Evolutionary conservation across 805 yeast species (phyloP), one percentile per base, ranked within the genome.

Genomic region (Zygotorulaspora chibaensis): DNA sequence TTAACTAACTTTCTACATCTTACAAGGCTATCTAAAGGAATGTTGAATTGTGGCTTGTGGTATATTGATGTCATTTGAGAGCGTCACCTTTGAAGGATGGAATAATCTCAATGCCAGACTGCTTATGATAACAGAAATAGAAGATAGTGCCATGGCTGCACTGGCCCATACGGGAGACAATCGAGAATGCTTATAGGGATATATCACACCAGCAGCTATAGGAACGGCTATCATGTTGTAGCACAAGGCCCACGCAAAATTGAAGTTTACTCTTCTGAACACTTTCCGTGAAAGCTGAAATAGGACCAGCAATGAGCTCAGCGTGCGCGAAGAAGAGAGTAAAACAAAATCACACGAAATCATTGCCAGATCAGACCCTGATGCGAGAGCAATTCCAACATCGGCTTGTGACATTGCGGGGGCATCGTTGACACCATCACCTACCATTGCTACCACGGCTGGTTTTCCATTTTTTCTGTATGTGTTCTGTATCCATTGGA

Each of bases 401-500:
- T 84, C 87, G 0, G 93, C 87, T 1, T 76, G 69, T 3, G 88
- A 76, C 42, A 86, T 67, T 0, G 93, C 87, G 1, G 91, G 91
- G 0, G 93, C 88, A 63, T 86, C 93, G 60, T 85, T 86, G 28
- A 85, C 80, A 16, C 93, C 93, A 56, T 85, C 93, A 8, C 93
- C 93, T 8, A 85, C 82, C 90, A 85, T 84, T 0, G 87, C 89
- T 2, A 81, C 83, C 2, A 53, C 53, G 1, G 57, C 58, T 2
- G 59, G 55, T 12, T 58, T 25, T 45, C 53, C 28, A 47, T 44
- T 25, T 30, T 50, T 51, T 10, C 61, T 43, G 35, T 62, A 61
- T 36, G 76, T 68, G 34, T 66, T 59, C 56, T 81, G 83, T 10
- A 85, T 69, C 72, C 75, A 70, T 50, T 72, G 69, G 31, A 85